Evolutionary conservation across 371 early-diverging fungal genomes (phyloP).

Genomic region (Batkoa obscura): DNA sequence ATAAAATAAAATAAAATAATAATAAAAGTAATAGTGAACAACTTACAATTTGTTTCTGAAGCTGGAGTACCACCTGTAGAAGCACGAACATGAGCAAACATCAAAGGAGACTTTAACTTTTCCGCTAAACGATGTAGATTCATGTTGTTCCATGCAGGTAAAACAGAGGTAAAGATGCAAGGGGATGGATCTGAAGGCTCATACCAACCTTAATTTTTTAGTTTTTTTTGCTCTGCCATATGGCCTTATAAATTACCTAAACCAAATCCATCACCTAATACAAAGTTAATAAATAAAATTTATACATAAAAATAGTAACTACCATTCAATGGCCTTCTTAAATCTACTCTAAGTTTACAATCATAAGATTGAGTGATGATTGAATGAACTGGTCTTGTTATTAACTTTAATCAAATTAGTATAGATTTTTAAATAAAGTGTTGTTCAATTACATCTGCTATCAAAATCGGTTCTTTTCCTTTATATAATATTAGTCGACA

Average conservation of each 20-base stretch:
- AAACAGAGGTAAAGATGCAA: constrained; percentile 69
- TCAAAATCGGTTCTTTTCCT: constrained; percentile 7
- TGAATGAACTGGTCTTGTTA: constrained; percentile 49
- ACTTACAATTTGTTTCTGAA: constrained; percentile 60
- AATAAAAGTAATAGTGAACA: not conserved
- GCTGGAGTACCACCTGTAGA: constrained; percentile 52
- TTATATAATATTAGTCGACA: constrained; percentile 11
- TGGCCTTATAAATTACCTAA: constrained; percentile 16
- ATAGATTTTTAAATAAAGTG: not conserved
- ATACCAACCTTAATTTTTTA: constrained; percentile 30
- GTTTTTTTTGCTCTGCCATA: too few species aligned
- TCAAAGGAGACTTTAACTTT: constrained; percentile 50
- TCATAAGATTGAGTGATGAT: constrained; percentile 69
- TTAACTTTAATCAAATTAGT: constrained; percentile 8
- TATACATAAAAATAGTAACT: constrained; percentile 4
- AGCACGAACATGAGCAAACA: constrained; percentile 77
- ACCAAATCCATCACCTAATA: constrained; percentile 64
- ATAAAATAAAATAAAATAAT: not conserved
- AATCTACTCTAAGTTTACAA: constrained; percentile 42
- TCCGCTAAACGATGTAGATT: constrained; percentile 62
- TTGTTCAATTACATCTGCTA: constrained; percentile 8
- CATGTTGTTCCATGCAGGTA: constrained; percentile 74
- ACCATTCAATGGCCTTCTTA: constrained; percentile 48
- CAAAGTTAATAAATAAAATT: not conserved
- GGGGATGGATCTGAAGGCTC: constrained; percentile 26